Evolutionary conservation across 768 basidiomycete species (phyloP).

Genomic region (Boletales sp.): DNA sequence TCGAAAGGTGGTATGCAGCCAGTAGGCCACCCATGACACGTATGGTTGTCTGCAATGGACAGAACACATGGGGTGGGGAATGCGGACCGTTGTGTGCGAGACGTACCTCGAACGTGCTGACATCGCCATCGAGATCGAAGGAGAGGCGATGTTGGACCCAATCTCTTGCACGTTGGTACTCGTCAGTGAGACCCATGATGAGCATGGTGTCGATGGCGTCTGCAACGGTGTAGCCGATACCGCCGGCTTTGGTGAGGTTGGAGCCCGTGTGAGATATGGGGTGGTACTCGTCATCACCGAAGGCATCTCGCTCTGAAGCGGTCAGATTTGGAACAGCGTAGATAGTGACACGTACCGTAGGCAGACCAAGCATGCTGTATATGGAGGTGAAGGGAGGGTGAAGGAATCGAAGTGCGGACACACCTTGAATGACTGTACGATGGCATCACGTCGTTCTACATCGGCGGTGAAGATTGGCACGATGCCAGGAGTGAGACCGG

Average conservation of each 20-base stretch:
- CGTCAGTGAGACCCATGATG: constrained; percentile 77
- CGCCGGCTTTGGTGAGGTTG: constrained; percentile 75
- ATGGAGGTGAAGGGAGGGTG: constrained; percentile 8
- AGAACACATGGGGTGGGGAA: constrained; percentile 2
- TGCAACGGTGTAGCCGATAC: constrained; percentile 85
- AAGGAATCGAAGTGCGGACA: constrained; percentile 15
- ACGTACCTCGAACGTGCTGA: constrained; percentile 89
- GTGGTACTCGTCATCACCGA: constrained; percentile 91
- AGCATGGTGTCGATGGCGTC: constrained; percentile 88
- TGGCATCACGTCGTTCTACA: constrained; percentile 57
- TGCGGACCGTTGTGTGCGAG: background rate
- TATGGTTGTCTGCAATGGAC: constrained; percentile 71
- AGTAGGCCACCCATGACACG: constrained; percentile 88
- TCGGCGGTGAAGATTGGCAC: constrained; percentile 48
- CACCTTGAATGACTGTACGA: constrained; percentile 80
- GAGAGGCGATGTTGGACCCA: constrained; percentile 72
- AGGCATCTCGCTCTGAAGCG: constrained; percentile 74
- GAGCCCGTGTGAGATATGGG: constrained; percentile 71
- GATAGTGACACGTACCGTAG: constrained; percentile 56
- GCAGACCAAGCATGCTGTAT: constrained; percentile 79
- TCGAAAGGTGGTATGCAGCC: constrained; percentile 78
- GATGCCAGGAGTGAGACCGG: constrained; percentile 18
- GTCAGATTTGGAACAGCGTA: constrained; percentile 9
- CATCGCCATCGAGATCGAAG: constrained; percentile 74
- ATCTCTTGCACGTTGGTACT: constrained; percentile 69